These are phyloP conservation scores for Arctostaphylos glauca DNA, from an alignment of 148 eudicot genomes.

Conservation along the genomic window DNA sequence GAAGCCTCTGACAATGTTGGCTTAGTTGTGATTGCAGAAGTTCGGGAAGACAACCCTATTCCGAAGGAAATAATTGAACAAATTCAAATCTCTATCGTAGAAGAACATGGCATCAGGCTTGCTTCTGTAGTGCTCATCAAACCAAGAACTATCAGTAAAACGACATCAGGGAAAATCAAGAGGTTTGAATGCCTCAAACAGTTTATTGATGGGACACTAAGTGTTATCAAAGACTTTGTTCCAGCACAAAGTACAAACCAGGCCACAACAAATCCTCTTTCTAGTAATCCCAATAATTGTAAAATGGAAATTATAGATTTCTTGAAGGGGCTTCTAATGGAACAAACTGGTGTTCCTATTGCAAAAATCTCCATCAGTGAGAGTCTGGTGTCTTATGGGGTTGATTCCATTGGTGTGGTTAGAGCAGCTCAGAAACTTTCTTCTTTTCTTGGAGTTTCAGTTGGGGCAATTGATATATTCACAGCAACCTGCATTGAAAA, in stretches of 20 bases:
- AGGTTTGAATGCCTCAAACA: constrained; percentile 52
- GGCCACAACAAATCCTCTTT: constrained; percentile 14
- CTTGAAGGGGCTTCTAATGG: constrained; percentile 37
- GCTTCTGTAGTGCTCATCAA: constrained; percentile 40
- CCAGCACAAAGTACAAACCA: constrained; percentile 22
- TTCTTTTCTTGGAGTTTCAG: constrained; percentile 44
- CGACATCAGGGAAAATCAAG: constrained; percentile 51
- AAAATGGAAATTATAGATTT: constrained; percentile 36
- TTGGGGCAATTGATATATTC: constrained; percentile 56
- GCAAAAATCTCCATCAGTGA: constrained; percentile 40
- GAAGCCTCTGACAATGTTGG: constrained; percentile 48
- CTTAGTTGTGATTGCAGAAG: constrained; percentile 50
- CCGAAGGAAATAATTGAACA: constrained; percentile 33
- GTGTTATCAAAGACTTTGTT: constrained; percentile 30
- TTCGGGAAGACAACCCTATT: constrained; percentile 40
- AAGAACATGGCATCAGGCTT: constrained; percentile 47
- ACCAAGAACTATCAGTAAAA: constrained; percentile 44
- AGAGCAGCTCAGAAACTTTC: constrained; percentile 65
- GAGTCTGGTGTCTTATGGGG: constrained; percentile 41
- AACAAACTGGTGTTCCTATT: constrained; percentile 39
- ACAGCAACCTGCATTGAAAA: constrained; percentile 53
- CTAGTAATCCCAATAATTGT: constrained; percentile 22
- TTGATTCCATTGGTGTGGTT: constrained; percentile 59
- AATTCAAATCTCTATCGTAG: constrained; percentile 36
- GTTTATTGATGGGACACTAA: constrained; percentile 41